Evolutionary conservation across 306 rosid genomes (phyloP).

Genomic region (Benincasa hispida): DNA sequence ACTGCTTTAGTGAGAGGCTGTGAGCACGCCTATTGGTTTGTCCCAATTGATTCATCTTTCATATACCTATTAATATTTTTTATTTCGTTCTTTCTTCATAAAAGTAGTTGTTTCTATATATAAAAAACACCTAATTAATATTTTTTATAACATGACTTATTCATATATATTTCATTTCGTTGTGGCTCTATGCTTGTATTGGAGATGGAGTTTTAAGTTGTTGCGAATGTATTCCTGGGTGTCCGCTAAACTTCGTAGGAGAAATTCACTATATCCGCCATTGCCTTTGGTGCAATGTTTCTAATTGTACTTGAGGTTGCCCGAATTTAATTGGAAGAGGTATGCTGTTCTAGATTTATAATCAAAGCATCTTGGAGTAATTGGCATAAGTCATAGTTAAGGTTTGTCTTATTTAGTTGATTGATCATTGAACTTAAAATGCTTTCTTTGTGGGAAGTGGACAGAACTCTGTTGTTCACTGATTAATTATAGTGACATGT

Average conservation of each 20-base stretch:
- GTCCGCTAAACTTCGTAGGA: neutral
- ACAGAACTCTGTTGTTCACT: neutral
- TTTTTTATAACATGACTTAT: neutral
- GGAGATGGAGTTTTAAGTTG: slow-evolving; percentile 1
- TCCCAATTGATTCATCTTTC: slow-evolving; percentile 18
- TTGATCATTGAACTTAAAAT: neutral
- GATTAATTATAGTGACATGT: neutral
- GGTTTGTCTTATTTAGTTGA: neutral
- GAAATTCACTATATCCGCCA: slow-evolving; percentile 10
- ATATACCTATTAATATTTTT: neutral
- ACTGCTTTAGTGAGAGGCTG: slow-evolving; percentile 84
- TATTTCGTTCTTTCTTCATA: too few relatives aligned
- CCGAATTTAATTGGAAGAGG: slow-evolving; percentile 8
- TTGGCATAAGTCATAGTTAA: too few relatives aligned
- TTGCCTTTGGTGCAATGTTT: slow-evolving; percentile 10
- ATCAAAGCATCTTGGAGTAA: neutral
- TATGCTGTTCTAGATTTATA: slow-evolving; percentile 8
- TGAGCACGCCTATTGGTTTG: slow-evolving; percentile 97
- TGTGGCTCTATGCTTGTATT: neutral
- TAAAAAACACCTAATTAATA: too few relatives aligned
- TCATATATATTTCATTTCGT: slow-evolving; percentile 5
- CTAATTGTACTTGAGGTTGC: slow-evolving; percentile 6
- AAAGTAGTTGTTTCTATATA: too few relatives aligned
- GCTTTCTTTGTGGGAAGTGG: neutral
- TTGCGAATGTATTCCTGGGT: neutral